Percentiles rank a stretch among this genome's conserved stretches.
phyloP scores from a whole-genome alignment of 345 rosid genomes.

The Lumnitzera racemosa region DNA sequence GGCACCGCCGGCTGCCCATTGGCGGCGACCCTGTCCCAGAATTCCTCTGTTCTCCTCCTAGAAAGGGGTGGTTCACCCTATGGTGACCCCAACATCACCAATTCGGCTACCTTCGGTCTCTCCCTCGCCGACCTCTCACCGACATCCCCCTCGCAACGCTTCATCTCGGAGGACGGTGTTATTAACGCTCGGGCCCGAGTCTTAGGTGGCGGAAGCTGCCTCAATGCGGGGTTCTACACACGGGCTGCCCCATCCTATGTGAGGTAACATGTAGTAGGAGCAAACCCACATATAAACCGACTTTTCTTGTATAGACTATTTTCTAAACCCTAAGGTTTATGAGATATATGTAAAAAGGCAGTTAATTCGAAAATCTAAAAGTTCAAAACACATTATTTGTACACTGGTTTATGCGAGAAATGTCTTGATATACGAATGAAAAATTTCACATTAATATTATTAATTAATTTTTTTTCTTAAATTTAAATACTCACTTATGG shows the following conservation, averaged over 20 bases:
- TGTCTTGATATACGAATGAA: no score
- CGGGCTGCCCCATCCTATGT: constrained; percentile 21
- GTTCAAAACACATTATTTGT: no score
- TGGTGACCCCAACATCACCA: constrained; percentile 27
- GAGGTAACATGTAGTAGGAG: background rate
- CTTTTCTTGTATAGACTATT: no score
- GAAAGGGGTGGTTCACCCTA: constrained; percentile 45
- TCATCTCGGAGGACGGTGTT: constrained; percentile 42
- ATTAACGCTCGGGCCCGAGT: constrained; percentile 37
- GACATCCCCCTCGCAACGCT: constrained; percentile 27
- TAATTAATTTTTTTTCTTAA: no score
- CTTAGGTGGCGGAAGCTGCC: constrained; percentile 34
- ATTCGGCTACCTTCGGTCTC: constrained; percentile 13
- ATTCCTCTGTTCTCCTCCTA: constrained; percentile 25
- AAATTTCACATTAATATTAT: no score
- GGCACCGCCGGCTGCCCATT: constrained; percentile 43
- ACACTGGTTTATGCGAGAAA: no score
- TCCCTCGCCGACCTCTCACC: constrained; percentile 24
- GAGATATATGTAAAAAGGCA: no score
- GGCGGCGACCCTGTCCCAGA: constrained; percentile 34
- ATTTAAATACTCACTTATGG: background rate
- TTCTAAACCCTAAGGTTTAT: no score
- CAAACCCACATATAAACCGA: background rate
- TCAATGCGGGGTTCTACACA: constrained; percentile 37
- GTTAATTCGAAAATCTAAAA: no score